Evolutionary conservation across 108 stramenopile species (phyloP).

Genomic region (Pseudonitzschia pungens): DNA sequence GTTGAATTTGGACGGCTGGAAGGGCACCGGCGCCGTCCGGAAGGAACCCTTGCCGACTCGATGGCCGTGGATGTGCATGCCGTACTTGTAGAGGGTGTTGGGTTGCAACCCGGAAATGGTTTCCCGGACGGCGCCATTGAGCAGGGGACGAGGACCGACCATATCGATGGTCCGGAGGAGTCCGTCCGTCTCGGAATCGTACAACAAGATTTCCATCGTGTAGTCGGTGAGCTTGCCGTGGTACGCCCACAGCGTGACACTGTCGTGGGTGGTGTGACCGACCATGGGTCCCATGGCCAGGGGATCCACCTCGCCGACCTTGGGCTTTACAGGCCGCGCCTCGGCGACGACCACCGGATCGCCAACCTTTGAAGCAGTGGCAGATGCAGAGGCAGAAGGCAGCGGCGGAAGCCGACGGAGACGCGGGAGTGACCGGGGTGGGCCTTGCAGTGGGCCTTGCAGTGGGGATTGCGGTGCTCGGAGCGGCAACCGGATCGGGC

Average conservation of each 20-base stretch:
- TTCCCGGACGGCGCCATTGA: not conserved
- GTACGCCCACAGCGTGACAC: slow-evolving; percentile 25
- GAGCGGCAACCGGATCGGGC: too few species aligned
- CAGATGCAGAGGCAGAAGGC: too few species aligned
- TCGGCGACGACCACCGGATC: too few species aligned
- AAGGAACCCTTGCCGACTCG: slow-evolving; percentile 22
- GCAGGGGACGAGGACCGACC: not conserved
- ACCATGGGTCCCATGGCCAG: slow-evolving; percentile 27
- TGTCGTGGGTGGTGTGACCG: slow-evolving; percentile 30
- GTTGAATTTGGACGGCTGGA: slow-evolving; percentile 5
- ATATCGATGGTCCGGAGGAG: not conserved
- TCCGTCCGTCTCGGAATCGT: not conserved
- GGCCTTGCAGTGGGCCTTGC: too few species aligned
- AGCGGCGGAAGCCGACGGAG: not conserved
- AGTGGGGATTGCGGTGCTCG: not conserved
- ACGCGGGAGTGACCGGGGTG: too few species aligned
- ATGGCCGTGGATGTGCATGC: slow-evolving; percentile 11
- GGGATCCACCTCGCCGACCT: too few species aligned
- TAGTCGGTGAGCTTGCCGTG: not conserved
- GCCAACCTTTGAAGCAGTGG: not conserved
- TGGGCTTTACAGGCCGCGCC: too few species aligned
- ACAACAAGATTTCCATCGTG: slow-evolving; percentile 21
- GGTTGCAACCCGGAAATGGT: slow-evolving; percentile 10
- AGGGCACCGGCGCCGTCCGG: slow-evolving; percentile 9
- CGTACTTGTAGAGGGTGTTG: slow-evolving; percentile 22